Conservation (phyloP, 2,329 filamentous ascomycete genomes). For the Arthroderma sp. region DNA sequence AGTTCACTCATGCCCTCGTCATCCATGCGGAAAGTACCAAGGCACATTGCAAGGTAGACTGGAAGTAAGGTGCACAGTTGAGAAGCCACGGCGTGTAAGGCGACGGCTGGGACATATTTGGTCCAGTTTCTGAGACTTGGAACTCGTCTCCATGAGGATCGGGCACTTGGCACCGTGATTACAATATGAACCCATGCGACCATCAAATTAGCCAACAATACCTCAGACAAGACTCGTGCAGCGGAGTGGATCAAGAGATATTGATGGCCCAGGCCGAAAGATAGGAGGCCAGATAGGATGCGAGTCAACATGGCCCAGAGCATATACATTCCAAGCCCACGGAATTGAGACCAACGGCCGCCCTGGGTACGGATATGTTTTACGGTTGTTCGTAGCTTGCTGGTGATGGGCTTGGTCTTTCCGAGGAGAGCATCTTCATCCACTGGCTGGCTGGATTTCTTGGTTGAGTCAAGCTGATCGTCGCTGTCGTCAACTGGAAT, state of each 20-base stretch:
- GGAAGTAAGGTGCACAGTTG: constrained; percentile 39
- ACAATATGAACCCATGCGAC: constrained; percentile 78
- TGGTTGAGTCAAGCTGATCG: constrained; percentile 12
- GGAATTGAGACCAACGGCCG: constrained; percentile 55
- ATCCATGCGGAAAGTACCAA: constrained; percentile 36
- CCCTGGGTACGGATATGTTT: constrained; percentile 49
- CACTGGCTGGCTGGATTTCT: constrained; percentile 17
- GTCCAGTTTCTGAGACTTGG: constrained; percentile 53
- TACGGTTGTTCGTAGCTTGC: constrained; percentile 45
- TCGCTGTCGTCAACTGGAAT: constrained; percentile 35
- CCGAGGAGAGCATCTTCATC: constrained; percentile 36
- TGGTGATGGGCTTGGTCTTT: constrained; percentile 47
- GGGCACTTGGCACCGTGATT: constrained; percentile 54
- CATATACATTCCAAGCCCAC: constrained; percentile 46
- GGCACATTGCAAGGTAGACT: constrained; percentile 21
- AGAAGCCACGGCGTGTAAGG: constrained; percentile 47
- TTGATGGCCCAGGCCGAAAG: constrained; percentile 23
- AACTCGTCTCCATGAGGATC: constrained; percentile 56
- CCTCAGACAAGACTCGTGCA: constrained; percentile 42
- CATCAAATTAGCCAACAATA: constrained; percentile 54
- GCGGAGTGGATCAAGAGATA: constrained; percentile 35
- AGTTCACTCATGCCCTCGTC: constrained; percentile 14
- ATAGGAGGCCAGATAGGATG: constrained; percentile 35
- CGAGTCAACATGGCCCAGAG: constrained; percentile 34
- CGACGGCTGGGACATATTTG: constrained; percentile 56